Conservation (phyloP, 1,139 yeast genomes). For the Tardiomyces blankii region DNA sequence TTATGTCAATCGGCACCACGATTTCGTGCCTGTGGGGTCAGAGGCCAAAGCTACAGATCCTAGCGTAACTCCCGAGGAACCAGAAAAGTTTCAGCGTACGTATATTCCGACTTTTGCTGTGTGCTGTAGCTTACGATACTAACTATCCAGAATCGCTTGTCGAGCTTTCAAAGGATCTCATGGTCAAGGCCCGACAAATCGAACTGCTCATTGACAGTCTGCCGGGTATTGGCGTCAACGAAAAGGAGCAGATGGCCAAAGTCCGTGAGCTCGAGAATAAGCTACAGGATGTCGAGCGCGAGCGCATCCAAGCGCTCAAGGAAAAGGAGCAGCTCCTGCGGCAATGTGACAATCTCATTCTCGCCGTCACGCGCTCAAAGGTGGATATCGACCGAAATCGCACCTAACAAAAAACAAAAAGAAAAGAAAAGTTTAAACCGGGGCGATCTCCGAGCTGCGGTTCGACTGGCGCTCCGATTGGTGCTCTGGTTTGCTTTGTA, state of each 20-base stretch:
- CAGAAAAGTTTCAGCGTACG: slow-evolving; percentile 25
- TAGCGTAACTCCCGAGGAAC: slow-evolving; percentile 28
- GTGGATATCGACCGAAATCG: slow-evolving; percentile 20
- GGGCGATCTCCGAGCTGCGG: too few relatives aligned
- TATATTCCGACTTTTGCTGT: slow-evolving; percentile 3
- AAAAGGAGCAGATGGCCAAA: slow-evolving; percentile 55
- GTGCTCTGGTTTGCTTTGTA: too few relatives aligned
- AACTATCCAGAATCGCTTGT: slow-evolving; percentile 28
- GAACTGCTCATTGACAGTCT: slow-evolving; percentile 75
- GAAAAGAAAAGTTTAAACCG: too few relatives aligned
- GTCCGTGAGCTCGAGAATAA: slow-evolving; percentile 57
- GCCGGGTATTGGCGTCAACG: slow-evolving; percentile 88
- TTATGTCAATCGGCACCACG: slow-evolving; percentile 68
- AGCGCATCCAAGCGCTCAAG: slow-evolving; percentile 45
- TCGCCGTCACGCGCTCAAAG: slow-evolving; percentile 46
- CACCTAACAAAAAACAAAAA: too few relatives aligned
- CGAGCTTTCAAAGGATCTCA: slow-evolving; percentile 67
- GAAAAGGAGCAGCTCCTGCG: slow-evolving; percentile 56
- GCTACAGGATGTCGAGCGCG: slow-evolving; percentile 48
- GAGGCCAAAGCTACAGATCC: slow-evolving; percentile 47
- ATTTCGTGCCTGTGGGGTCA: slow-evolving; percentile 37
- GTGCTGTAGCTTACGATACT: slow-evolving; percentile 13
- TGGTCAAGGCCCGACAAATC: slow-evolving; percentile 77
- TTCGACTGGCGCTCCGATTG: too few relatives aligned
- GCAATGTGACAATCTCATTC: slow-evolving; percentile 60